Conservation (phyloP, 2,329 filamentous ascomycete species). For the Arthroderma sp. region DNA sequence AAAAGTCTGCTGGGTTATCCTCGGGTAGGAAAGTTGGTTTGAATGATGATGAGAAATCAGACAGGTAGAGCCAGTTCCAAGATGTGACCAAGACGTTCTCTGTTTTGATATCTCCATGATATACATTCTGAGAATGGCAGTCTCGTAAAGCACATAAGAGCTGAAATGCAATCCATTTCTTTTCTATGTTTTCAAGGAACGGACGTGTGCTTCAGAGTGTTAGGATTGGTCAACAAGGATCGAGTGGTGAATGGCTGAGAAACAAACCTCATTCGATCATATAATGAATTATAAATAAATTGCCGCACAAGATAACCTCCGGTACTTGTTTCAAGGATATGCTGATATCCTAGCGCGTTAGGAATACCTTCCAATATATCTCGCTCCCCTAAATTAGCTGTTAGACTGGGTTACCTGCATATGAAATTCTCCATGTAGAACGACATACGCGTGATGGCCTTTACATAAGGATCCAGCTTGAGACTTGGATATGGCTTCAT, state of each 20-base stretch:
- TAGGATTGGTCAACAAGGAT: constrained; percentile 10
- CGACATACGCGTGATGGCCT: constrained; percentile 56
- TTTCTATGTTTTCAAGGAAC: constrained; percentile 93
- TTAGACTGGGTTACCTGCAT: background rate
- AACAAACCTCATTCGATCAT: constrained; percentile 64
- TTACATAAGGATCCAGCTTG: constrained; percentile 65
- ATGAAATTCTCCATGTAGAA: constrained; percentile 11
- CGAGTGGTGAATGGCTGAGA: background rate
- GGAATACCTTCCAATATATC: constrained; percentile 68
- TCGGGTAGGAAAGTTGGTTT: constrained; percentile 89
- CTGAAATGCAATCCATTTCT: constrained; percentile 97
- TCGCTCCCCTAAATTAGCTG: constrained; percentile 52
- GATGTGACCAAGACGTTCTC: constrained; percentile 95
- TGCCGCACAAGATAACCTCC: constrained; percentile 90
- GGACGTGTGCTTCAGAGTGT: constrained; percentile 62
- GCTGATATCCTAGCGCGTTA: constrained; percentile 81
- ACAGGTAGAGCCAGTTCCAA: constrained; percentile 97
- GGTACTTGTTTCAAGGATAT: constrained; percentile 79
- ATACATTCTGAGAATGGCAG: constrained; percentile 77
- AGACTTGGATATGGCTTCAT: constrained; percentile 82
- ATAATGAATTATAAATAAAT: constrained; percentile 90
- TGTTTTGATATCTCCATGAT: constrained; percentile 96
- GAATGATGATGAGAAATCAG: constrained; percentile 93
- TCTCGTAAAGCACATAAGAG: constrained; percentile 83
- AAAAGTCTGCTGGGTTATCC: constrained; percentile 94